Conservation (phyloP, 805 yeast genomes). For the Kuraishia borneana region DNA sequence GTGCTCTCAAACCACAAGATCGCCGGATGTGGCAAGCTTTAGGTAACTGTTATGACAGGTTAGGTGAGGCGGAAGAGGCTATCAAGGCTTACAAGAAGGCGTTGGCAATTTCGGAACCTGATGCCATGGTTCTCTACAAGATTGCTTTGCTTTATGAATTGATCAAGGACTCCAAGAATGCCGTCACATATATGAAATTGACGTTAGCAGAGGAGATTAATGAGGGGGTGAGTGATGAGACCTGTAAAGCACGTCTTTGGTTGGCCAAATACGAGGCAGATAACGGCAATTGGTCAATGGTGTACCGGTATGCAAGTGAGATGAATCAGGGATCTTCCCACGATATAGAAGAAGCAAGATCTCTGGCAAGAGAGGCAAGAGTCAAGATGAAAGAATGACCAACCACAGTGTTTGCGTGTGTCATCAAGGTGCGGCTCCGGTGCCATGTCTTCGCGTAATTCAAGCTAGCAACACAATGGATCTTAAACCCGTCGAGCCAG, state of each 20-base stretch:
- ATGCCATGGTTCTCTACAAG: slow-evolving; percentile 45
- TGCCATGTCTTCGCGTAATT: no score
- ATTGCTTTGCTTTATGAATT: slow-evolving; percentile 60
- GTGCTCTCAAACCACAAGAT: slow-evolving; percentile 79
- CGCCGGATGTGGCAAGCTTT: slow-evolving; percentile 95
- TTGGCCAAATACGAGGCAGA: slow-evolving; percentile 59
- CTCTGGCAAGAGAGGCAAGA: slow-evolving; percentile 70
- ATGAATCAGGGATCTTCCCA: slow-evolving; percentile 67
- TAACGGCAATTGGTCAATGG: slow-evolving; percentile 47
- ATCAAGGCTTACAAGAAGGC: slow-evolving; percentile 78
- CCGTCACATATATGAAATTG: slow-evolving; percentile 52
- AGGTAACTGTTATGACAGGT: slow-evolving; percentile 79
- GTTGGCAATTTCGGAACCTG: slow-evolving; percentile 39
- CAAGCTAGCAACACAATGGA: no score
- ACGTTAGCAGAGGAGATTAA: slow-evolving; percentile 55
- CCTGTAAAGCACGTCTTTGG: slow-evolving; percentile 79
- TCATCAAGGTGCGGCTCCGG: neutral
- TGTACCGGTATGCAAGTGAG: slow-evolving; percentile 64
- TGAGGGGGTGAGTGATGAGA: slow-evolving; percentile 63
- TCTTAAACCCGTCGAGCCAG: neutral
- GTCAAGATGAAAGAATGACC: slow-evolving; percentile 25
- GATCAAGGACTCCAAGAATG: slow-evolving; percentile 36
- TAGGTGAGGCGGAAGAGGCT: slow-evolving; percentile 61
- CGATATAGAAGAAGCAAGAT: slow-evolving; percentile 82
- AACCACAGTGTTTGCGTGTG: neutral